Conservation (phyloP, 2,329 filamentous ascomycete species). For the Colletotrichum navitas region DNA sequence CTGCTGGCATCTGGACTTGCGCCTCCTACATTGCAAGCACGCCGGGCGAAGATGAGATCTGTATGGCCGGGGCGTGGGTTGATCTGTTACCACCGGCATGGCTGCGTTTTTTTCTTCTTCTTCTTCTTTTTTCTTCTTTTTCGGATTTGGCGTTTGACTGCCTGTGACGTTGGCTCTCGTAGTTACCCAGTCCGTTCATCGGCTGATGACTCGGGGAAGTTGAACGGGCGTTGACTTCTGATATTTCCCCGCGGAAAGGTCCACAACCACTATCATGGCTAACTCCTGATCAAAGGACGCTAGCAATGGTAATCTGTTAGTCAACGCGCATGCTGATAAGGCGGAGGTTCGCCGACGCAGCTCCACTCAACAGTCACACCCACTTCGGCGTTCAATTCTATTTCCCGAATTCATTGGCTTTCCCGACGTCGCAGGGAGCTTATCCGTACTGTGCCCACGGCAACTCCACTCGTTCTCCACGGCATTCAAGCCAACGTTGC, state of each 20-base stretch:
- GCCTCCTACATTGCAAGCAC: conserved; percentile 69
- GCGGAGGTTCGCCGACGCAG: conserved; percentile 38
- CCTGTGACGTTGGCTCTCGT: conserved; percentile 14
- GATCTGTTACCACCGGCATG: conserved; percentile 28
- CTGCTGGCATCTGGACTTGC: conserved; percentile 70
- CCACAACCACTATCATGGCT: conserved; percentile 28
- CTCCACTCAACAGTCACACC: conserved; percentile 25
- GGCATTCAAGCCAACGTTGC: background rate
- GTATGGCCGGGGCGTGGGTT: conserved; percentile 61
- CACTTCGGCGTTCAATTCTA: conserved; percentile 21
- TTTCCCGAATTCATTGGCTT: conserved; percentile 9
- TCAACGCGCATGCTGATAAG: conserved; percentile 41
- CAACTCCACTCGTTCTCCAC: conserved; percentile 30
- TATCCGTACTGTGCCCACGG: conserved; percentile 29
- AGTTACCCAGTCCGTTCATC: conserved; percentile 33
- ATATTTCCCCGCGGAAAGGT: conserved; percentile 43
- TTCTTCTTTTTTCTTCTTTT: background rate
- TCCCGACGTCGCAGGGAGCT: conserved; percentile 10
- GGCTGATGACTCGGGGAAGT: conserved; percentile 35
- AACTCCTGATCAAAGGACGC: conserved; percentile 20
- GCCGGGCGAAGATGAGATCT: conserved; percentile 72
- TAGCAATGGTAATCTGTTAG: conserved; percentile 33
- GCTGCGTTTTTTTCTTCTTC: background rate
- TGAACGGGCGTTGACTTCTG: conserved; percentile 30
- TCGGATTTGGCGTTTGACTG: background rate